Conservation (phyloP, 1,139 yeast species). For the Hansenula sp. region DNA sequence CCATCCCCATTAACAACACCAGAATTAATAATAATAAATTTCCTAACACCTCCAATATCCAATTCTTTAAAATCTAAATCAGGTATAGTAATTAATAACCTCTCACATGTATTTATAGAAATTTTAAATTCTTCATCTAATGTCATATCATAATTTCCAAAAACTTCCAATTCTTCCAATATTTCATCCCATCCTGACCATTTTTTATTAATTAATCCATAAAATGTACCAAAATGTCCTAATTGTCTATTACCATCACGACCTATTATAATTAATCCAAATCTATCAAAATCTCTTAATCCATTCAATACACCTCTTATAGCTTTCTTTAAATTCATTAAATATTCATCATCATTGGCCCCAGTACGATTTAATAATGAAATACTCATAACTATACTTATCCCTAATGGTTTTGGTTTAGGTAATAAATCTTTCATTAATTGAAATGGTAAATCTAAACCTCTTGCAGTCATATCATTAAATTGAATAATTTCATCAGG, state of each 20-base stretch:
- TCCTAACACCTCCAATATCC: background rate
- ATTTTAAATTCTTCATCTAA: slow-evolving; percentile 2
- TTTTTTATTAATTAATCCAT: slow-evolving; percentile 45
- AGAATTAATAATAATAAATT: no score
- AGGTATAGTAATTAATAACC: slow-evolving; percentile 1
- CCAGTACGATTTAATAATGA: slow-evolving; percentile 34
- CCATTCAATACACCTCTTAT: slow-evolving; percentile 27
- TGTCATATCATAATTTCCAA: slow-evolving; percentile 3
- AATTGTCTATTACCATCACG: slow-evolving; percentile 35
- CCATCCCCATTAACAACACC: background rate
- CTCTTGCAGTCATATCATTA: slow-evolving; percentile 31
- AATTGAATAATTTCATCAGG: slow-evolving; percentile 39
- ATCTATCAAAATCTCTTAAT: slow-evolving; percentile 40
- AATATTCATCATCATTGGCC: slow-evolving; percentile 32
- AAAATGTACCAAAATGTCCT: slow-evolving; percentile 41
- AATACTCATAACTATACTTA: slow-evolving; percentile 45
- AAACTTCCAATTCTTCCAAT: slow-evolving; percentile 37
- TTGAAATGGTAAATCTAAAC: slow-evolving; percentile 36
- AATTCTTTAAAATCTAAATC: background rate
- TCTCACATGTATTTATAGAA: background rate
- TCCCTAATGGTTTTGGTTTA: slow-evolving; percentile 35
- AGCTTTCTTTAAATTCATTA: slow-evolving; percentile 25
- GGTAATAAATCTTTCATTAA: slow-evolving; percentile 36
- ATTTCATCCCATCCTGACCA: slow-evolving; percentile 60
- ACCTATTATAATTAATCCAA: slow-evolving; percentile 55